A percentile compares a stretch with the other conserved stretches of the same genome.
Conservation (phyloP, 768 basidiomycete species). For the Tricholoma hemisulphureum region DNA sequence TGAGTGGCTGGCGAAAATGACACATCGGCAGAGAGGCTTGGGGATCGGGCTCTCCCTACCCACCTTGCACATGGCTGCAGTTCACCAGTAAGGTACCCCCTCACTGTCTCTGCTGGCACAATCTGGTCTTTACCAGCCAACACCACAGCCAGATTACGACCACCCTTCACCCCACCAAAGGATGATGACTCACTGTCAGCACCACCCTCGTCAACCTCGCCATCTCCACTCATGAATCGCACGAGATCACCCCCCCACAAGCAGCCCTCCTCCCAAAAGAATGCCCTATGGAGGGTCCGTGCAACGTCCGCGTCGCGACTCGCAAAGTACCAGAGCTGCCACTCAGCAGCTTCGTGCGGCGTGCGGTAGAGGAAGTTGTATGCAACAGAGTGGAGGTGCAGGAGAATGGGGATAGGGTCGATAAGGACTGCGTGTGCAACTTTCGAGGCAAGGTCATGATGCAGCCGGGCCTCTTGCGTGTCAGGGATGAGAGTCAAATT, state of each 20-base stretch:
- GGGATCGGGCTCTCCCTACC: constrained; percentile 16
- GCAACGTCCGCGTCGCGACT: constrained; percentile 63
- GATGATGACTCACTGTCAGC: constrained; percentile 2
- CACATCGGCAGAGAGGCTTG: background rate
- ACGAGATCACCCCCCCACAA: constrained; percentile 59
- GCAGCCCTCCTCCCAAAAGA: constrained; percentile 66
- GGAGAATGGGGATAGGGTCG: constrained; percentile 65
- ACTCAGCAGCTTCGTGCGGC: constrained; percentile 45
- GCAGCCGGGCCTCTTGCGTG: background rate
- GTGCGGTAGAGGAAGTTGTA: constrained; percentile 65
- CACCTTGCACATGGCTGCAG: constrained; percentile 20
- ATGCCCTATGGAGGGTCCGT: constrained; percentile 54
- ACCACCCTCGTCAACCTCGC: background rate
- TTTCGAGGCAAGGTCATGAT: constrained; percentile 23
- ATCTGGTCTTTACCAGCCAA: constrained; percentile 42
- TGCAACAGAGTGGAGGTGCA: constrained; percentile 61
- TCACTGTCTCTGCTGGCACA: constrained; percentile 34
- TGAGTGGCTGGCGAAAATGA: background rate
- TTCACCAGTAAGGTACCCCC: constrained; percentile 35
- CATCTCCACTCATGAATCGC: constrained; percentile 19
- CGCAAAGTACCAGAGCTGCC: constrained; percentile 69
- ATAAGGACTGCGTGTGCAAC: constrained; percentile 50
- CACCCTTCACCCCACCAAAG: constrained; percentile 1
- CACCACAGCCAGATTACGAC: constrained; percentile 32
- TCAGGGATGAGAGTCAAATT: constrained; percentile 2